phyloP scores from a whole-genome alignment of 371 early-diverging fungal species.

The Sporodiniella umbellata region DNA sequence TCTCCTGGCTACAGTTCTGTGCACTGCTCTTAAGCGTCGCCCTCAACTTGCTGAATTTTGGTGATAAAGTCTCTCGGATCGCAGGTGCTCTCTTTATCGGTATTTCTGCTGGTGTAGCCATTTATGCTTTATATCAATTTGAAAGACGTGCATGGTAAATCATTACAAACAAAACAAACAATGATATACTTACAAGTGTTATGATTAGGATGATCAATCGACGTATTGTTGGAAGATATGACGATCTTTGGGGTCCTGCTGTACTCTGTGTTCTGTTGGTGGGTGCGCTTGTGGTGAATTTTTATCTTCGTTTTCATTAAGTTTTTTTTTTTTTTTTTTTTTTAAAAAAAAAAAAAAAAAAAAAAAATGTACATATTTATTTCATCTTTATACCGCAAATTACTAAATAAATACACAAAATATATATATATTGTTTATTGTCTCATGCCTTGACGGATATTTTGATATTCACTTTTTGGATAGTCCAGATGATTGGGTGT shows the following conservation, averaged over 20 bases:
- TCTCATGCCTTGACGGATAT: slow-evolving; percentile 32
- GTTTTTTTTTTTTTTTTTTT: not conserved
- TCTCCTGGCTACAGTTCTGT: slow-evolving; percentile 85
- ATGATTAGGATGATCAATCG: slow-evolving; percentile 58
- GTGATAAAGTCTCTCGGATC: slow-evolving; percentile 68
- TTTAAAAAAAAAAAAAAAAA: not conserved
- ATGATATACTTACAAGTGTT: slow-evolving; percentile 5
- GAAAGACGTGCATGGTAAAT: slow-evolving; percentile 78
- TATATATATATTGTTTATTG: not conserved
- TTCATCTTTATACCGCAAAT: not conserved
- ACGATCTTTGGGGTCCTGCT: slow-evolving; percentile 74
- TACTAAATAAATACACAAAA: not conserved
- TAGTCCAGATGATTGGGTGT: slow-evolving; percentile 44
- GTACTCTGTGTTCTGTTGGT: slow-evolving; percentile 85
- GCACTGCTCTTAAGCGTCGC: slow-evolving; percentile 73
- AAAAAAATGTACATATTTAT: too few relatives aligned
- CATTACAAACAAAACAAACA: slow-evolving; percentile 9
- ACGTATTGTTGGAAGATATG: slow-evolving; percentile 63
- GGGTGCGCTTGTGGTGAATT: slow-evolving; percentile 47
- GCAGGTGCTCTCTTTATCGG: slow-evolving; percentile 76
- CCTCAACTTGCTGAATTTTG: slow-evolving; percentile 85
- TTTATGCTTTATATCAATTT: slow-evolving; percentile 78
- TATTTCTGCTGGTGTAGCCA: slow-evolving; percentile 31
- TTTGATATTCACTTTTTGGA: slow-evolving; percentile 49
- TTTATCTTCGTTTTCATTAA: slow-evolving; percentile 48